Conservation (phyloP, 768 basidiomycete species). For the Phaeotremella fagi region DNA sequence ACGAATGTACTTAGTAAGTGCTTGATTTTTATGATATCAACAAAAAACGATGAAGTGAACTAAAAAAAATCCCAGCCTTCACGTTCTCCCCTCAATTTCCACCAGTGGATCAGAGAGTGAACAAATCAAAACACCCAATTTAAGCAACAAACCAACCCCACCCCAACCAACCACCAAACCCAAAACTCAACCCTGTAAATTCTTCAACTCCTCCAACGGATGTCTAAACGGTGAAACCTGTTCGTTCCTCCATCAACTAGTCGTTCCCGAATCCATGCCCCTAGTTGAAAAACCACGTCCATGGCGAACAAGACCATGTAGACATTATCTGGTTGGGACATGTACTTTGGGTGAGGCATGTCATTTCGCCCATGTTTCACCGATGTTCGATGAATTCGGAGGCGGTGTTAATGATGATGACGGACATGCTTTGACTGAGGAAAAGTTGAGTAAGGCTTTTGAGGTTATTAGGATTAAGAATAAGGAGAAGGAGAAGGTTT, state of each 20-base stretch:
- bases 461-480: conserved; percentile 11
- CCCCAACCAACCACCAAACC: conserved; percentile 7
- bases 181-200: conserved; percentile 34
- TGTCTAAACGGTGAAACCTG: conserved; percentile 37
- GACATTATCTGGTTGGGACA: conserved; percentile 38
- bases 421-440: conserved; percentile 15
- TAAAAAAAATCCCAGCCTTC: conserved; percentile 13
- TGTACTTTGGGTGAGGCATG: conserved; percentile 44
- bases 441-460: conserved; percentile 9
- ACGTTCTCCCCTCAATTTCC: conserved; percentile 8
- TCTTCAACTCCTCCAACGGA: conserved; percentile 44
- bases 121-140: conserved; percentile 6
- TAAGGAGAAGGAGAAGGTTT: not conserved
- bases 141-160: not conserved
- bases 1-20: conserved; percentile 43
- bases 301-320: conserved; percentile 40
- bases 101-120: not conserved
- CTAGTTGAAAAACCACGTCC: conserved; percentile 40
- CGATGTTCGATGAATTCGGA: not conserved
- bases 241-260: conserved; percentile 40
- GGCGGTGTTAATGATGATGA: conserved; percentile 1
- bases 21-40: not conserved
- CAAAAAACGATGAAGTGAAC: not conserved
- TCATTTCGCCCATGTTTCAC: conserved; percentile 43
- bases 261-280: conserved; percentile 32